Percentiles rank a stretch among this genome's conserved stretches.
Evolutionary conservation across 2,329 filamentous ascomycete species (phyloP).

Genomic region (Fusarium denticulatum): DNA sequence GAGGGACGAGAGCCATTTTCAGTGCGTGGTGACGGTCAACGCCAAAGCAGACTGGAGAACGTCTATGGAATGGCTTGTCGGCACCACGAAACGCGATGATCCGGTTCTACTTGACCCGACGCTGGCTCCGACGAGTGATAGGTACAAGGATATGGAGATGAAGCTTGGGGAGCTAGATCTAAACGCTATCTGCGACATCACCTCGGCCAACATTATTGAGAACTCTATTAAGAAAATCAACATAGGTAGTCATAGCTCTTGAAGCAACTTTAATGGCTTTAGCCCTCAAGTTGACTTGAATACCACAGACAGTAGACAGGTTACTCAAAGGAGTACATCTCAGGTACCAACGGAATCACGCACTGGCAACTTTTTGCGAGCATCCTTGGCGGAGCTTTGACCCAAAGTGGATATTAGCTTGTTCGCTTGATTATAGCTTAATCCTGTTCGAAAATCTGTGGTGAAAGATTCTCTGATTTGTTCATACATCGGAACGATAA

Average conservation of each 20-base stretch:
- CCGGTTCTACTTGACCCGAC: not conserved
- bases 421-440: not conserved
- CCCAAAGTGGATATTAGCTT: not conserved
- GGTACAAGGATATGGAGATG: conserved; percentile 1
- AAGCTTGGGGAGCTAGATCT: not conserved
- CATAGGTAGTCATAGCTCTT: not conserved
- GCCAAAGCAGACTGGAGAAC: conserved; percentile 6
- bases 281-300: not conserved
- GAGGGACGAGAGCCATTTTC: not conserved
- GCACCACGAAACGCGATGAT: not conserved
- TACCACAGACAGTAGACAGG: not conserved
- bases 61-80: not conserved
- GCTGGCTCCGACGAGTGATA: not conserved
- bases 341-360: not conserved
- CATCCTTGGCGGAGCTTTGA: not conserved
- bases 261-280: too few relatives aligned
- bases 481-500: not conserved
- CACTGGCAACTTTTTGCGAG: not conserved
- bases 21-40: not conserved
- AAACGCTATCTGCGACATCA: not conserved
- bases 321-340: not conserved
- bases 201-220: not conserved
- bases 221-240: not conserved
- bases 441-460: not conserved
- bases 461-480: not conserved